Evolutionary conservation across 1,284 basidiomycete species (phyloP).

Genomic region (Trichosporon ovoides): DNA sequence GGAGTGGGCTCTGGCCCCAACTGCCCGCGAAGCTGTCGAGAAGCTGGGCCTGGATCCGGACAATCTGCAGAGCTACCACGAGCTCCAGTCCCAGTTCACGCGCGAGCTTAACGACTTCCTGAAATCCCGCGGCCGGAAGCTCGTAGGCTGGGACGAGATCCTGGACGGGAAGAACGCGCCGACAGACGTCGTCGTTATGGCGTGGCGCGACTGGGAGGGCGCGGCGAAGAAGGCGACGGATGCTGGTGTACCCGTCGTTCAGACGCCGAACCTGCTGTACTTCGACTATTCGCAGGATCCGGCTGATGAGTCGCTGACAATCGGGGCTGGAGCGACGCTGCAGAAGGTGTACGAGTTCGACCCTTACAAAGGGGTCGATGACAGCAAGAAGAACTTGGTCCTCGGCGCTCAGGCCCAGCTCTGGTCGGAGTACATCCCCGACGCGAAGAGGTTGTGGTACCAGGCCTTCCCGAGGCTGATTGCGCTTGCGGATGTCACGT

Average conservation of each 20-base stretch:
- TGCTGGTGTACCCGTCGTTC: slow-evolving; percentile 13
- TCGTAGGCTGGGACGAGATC: slow-evolving; percentile 24
- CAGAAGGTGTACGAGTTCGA: slow-evolving; percentile 16
- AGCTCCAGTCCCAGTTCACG: slow-evolving; percentile 20
- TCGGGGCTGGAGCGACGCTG: slow-evolving; percentile 15
- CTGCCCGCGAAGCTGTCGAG: slow-evolving; percentile 9
- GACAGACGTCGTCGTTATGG: slow-evolving; percentile 13
- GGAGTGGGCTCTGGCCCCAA: slow-evolving; percentile 12
- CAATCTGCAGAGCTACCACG: slow-evolving; percentile 10
- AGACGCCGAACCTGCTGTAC: slow-evolving; percentile 17
- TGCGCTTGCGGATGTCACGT: slow-evolving; percentile 18
- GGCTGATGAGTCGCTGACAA: slow-evolving; percentile 13
- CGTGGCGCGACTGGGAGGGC: slow-evolving; percentile 16
- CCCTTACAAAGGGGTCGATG: slow-evolving; percentile 11
- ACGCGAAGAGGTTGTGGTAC: slow-evolving; percentile 17
- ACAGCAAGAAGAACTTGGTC: slow-evolving; percentile 9
- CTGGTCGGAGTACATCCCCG: slow-evolving; percentile 21
- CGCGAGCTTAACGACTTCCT: slow-evolving; percentile 13
- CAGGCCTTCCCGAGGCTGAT: slow-evolving; percentile 23
- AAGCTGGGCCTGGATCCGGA: slow-evolving; percentile 4
- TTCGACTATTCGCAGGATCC: slow-evolving; percentile 20
- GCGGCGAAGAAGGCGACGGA: slow-evolving; percentile 9
- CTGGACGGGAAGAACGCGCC: slow-evolving; percentile 19
- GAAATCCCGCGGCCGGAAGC: slow-evolving; percentile 10
- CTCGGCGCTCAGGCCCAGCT: slow-evolving; percentile 20